Evolutionary conservation across 768 basidiomycete genomes (phyloP).

Genomic region (Trametes elegans): DNA sequence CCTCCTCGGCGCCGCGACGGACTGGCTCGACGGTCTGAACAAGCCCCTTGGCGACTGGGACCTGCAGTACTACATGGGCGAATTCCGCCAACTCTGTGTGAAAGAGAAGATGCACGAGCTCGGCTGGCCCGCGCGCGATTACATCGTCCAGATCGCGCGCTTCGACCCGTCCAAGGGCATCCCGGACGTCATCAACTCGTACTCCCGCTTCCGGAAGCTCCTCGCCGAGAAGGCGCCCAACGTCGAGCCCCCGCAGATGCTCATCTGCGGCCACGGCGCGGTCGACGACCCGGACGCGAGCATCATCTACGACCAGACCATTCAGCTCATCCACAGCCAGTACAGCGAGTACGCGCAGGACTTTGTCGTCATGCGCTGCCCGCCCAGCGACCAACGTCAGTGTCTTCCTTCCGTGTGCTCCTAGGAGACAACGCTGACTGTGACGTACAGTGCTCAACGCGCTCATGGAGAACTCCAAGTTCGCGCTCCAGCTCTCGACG

Average conservation of each 20-base stretch:
- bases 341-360: conserved; percentile 40
- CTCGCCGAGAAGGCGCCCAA: conserved; percentile 45
- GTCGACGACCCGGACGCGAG: conserved; percentile 95
- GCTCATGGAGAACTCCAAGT: conserved; percentile 84
- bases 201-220: conserved; percentile 74
- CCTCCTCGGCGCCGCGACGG: conserved; percentile 80
- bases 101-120: conserved; percentile 83
- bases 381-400: conserved; percentile 82
- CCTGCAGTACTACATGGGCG: conserved; percentile 86
- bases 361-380: conserved; percentile 53
- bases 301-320: conserved; percentile 82
- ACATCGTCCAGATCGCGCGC: conserved; percentile 89
- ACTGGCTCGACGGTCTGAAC: conserved; percentile 94
- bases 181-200: conserved; percentile 83
- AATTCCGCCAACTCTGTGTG: conserved; percentile 76
- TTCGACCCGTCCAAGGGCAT: conserved; percentile 91
- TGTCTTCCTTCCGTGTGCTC: conserved; percentile 17
- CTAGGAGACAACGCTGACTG: too few species aligned
- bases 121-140: conserved; percentile 77
- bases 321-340: conserved; percentile 49
- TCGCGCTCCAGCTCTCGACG: conserved; percentile 87
- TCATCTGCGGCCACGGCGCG: conserved; percentile 87
- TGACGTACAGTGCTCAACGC: conserved; percentile 69
- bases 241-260: conserved; percentile 67
- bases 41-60: conserved; percentile 83